Evolutionary conservation across 2,329 filamentous ascomycete species (phyloP), one percentile per base, ranked within the genome.

Genomic region (Fusarium oligoseptatum): DNA sequence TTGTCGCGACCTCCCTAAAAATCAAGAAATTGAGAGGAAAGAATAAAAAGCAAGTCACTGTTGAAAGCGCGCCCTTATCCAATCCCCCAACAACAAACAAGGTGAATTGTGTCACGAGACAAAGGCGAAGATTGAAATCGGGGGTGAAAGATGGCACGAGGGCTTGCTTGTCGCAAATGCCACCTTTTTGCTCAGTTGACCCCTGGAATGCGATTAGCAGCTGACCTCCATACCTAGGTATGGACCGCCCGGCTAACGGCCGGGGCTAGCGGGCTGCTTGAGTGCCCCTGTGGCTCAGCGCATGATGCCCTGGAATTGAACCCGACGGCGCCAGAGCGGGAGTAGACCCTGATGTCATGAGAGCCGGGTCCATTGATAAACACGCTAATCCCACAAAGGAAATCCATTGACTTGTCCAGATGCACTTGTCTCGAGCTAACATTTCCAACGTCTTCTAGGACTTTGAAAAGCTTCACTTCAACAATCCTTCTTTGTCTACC

Each of bases 21-120:
- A 8, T 27, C 17, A 60, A 62, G n/a, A 65, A 27, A 64, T 57
- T 65, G 39, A 17, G 36, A 34, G 61, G 56, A 43, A 15, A 57
- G 52, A 45, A 55, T 20, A 43, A 43, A 43, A 60, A 20, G 34
- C 29, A 22, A 55, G 17, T 32, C 58, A 48, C 52, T 55, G n/a
- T 58, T 24, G 17, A 56, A 70, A 56, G 43, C 36, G 61, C 24
- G 20, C 50, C 22, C 34, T 58, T 61, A 57, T 27, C 24, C 58
- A 29, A 43, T 36, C 72, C 60, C 43, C 62, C n/a, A 58, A 60
- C 36, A 27, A 50, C 37, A 60, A 29, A 43, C 56, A 52, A 67
- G 52, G 64, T 65, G 70, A 68, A 66, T 57, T 57, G 62, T 52
- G 70, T 63, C 70, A 72, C 70, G 66, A 74, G 66, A 72, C 63